Conservation (phyloP, 169 alveolate genomes). For the Eimeria necatrix region DNA sequence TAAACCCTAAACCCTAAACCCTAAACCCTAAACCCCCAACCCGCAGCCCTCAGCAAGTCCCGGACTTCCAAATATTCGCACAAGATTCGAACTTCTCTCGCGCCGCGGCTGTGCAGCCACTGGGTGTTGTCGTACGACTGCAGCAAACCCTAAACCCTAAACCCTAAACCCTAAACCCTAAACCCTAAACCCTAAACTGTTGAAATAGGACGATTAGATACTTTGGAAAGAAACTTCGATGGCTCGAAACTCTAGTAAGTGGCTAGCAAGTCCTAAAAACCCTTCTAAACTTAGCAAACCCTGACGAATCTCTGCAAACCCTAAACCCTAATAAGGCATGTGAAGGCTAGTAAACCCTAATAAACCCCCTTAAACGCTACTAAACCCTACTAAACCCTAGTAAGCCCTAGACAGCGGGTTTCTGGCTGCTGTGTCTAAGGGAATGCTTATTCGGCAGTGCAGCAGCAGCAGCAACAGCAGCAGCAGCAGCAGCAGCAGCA, state of each 20-base stretch:
- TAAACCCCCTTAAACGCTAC: too few species aligned
- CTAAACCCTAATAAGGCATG: background rate
- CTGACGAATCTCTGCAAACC: background rate
- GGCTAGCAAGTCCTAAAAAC: background rate
- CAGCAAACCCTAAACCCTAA: background rate
- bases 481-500: too few species aligned
- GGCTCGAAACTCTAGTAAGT: background rate
- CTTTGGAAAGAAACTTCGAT: background rate
- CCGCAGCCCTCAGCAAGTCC: conserved; percentile 75
- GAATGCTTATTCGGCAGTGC: too few species aligned
- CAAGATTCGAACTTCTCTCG: conserved; percentile 85
- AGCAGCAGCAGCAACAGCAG: too few species aligned
- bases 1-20: background rate
- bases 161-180: background rate
- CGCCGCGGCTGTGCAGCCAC: conserved; percentile 84
- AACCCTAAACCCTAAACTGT: background rate
- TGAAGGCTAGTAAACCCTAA: too few species aligned
- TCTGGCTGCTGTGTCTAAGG: too few species aligned
- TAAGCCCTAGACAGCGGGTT: background rate
- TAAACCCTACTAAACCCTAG: background rate
- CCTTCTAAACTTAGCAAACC: background rate
- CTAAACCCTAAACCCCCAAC: background rate
- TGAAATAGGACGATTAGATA: too few species aligned
- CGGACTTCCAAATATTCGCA: conserved; percentile 86
- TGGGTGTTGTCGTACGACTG: conserved; percentile 84